These are phyloP conservation scores for Diaporthe sp. DNA, from an alignment of 2,329 filamentous ascomycete genomes.

Conservation along the genomic window DNA sequence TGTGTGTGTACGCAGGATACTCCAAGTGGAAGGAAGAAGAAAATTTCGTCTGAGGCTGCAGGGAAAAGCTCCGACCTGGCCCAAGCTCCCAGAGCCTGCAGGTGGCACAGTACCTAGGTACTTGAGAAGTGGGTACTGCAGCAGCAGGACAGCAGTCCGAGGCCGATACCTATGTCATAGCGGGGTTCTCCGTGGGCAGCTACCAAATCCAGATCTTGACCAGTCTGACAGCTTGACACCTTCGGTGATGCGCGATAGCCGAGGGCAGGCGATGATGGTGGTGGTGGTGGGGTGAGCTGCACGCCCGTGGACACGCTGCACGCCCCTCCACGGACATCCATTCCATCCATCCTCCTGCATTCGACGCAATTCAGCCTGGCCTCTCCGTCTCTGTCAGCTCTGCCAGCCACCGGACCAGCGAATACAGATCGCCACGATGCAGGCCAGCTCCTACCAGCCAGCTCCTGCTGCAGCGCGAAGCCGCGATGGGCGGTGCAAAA, in stretches of 20 bases:
- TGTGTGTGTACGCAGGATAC: not conserved
- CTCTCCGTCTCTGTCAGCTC: too few species aligned
- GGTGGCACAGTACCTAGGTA: not conserved
- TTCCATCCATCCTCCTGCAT: conserved; percentile 4
- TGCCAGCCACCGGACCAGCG: not conserved
- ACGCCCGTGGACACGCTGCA: not conserved
- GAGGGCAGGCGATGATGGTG: conserved; percentile 22
- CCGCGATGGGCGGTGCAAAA: conserved; percentile 11
- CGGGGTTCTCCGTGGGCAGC: conserved; percentile 17
- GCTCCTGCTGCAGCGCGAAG: conserved; percentile 13
- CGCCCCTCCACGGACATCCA: not conserved
- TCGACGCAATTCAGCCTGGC: not conserved
- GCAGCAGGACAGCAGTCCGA: not conserved
- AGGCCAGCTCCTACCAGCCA: conserved; percentile 7
- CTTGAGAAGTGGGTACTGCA: not conserved
- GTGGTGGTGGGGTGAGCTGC: conserved; percentile 18
- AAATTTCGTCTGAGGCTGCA: conserved; percentile 18
- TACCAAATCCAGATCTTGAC: conserved; percentile 27
- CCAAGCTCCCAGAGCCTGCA: conserved; percentile 27
- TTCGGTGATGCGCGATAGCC: conserved; percentile 35
- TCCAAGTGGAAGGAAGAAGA: conserved; percentile 9
- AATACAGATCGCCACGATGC: conserved; percentile 19
- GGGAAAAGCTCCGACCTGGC: conserved; percentile 23
- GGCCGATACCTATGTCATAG: conserved; percentile 11
- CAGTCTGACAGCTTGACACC: conserved; percentile 15